A percentile compares a stretch with the other conserved stretches of the same genome.
These are phyloP conservation scores for Diaporthe ilicicola DNA, from an alignment of 2,329 filamentous ascomycete genomes.

Conservation along the genomic window DNA sequence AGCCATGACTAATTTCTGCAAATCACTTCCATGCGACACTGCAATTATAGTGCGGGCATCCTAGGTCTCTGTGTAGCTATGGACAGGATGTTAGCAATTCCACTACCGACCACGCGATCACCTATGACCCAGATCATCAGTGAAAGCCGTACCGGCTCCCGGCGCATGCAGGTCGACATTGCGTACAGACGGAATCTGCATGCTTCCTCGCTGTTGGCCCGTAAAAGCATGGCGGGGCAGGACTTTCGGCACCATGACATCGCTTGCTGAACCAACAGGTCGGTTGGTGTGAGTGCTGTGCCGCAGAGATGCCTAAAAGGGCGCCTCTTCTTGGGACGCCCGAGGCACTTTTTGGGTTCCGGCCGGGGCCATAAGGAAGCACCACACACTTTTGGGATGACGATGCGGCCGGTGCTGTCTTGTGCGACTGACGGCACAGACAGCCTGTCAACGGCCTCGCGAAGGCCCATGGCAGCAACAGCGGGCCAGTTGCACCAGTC, in stretches of 20 bases:
- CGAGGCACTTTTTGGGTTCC: constrained; percentile 10
- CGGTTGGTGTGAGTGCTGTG: constrained; percentile 27
- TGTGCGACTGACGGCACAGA: constrained; percentile 11
- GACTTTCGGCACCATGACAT: constrained; percentile 23
- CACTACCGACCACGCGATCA: background rate
- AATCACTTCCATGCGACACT: constrained; percentile 17
- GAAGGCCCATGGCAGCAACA: background rate
- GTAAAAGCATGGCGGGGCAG: constrained; percentile 20
- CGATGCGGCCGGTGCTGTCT: constrained; percentile 23
- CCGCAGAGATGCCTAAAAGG: constrained; percentile 24
- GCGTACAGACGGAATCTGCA: constrained; percentile 10
- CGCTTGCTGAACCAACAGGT: constrained; percentile 28
- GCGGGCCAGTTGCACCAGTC: constrained; percentile 7
- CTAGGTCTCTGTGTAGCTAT: background rate
- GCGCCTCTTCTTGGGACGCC: background rate
- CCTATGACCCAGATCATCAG: background rate
- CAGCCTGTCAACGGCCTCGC: constrained; percentile 4
- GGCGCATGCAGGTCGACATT: constrained; percentile 28
- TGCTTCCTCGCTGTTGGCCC: background rate
- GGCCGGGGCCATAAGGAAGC: background rate
- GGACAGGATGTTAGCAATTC: background rate
- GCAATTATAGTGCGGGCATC: background rate
- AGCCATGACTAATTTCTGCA: constrained; percentile 16
- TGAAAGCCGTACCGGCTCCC: constrained; percentile 21
- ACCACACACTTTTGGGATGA: constrained; percentile 15